Evolutionary conservation across 129 eudicot genomes (phyloP), one percentile per base, ranked within the genome.

Genomic region (Escallonia rubra): DNA sequence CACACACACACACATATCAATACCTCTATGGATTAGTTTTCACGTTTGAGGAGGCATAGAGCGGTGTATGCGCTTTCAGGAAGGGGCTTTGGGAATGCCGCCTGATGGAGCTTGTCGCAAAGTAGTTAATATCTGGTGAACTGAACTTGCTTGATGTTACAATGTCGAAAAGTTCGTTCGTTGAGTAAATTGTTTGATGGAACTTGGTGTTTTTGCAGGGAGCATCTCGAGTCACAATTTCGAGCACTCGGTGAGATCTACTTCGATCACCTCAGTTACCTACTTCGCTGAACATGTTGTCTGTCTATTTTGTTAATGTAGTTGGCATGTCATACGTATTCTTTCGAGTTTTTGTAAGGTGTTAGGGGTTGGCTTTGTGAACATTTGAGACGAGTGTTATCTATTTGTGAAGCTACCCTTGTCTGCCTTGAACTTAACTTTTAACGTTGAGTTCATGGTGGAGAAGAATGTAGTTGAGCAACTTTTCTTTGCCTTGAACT

Each of bases 201-300:
- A 43, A 57, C 61, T 41, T 72, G 71, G 41, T 23, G 34, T 34
- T 75, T 72, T 72, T 80, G 77, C 96, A 89, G 92, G 96, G 66
- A 80, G 79, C 69, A 58, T 89, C 48, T 85, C 91, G 10, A 65
- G 68, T 41, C 69, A 71, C 73, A 85, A 78, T 59, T 75, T 89
- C 41, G 85, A 85, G 79, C 49, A 69, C 50, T 74, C 87, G 79
- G 96, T 89, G 71, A 89, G 96, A 66, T 53, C 73, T 76, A 23
- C 47, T 61, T 68, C 42, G 8, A 4, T 45, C 61, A 40, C 3
- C 10, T 65, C 72, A 46, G 14, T 14, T 48, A 58, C 41, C 14
- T 67, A 50, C 12, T 41, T 41, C 9, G 15, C 51, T 54, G 34
- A 10, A 11, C 43, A 8, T 52, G 13, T 53, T 4, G 6, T 41